Base-by-base conservation (phyloP, 2,329 filamentous ascomycete species). In the Arthrinium phaeospermum region DNA sequence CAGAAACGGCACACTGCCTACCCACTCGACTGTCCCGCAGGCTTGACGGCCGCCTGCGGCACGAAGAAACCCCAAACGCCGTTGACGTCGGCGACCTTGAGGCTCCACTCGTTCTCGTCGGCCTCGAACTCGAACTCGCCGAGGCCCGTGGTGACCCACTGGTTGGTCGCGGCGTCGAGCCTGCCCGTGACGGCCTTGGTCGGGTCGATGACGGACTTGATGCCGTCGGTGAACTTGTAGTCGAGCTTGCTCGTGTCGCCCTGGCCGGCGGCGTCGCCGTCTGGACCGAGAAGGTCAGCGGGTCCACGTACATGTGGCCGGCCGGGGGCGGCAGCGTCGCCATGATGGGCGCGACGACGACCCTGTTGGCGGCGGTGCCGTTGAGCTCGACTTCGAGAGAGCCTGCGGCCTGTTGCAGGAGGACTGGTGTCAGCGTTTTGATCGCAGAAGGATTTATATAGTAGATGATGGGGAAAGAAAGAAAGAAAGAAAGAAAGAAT, bases 111-210 rank as follows among this genome's bases (percentile, higher is more conserved):
- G 46, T 74, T 72, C 70, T 75, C 74, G 3, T 74, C 74, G 16
- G 44, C 73, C 67, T 75, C 71, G 51, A 75, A 74, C 64, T 75
- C 74, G 67, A 75, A 74, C 68, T 74, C 74, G 30, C 74, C 74
- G 16, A 75, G 71, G 7, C 70, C 70, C 12, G 71, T 69, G 16
- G 69, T 73, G 46, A 73, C 71, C 68, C 64, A 75, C 37, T 53
- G 64, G 68, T 69, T 69, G 1, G 74, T 75, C 1, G 74, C 70
- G 2, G 68, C 19, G 47, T 75, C 73, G 19, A 75, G 70, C 68
- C 69, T 73, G n/a, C 70, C 74, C 22, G 73, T 49, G 1, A 71
- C 34, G 4, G 69, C 71, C 44, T 73, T 47, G 27, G 67, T 41
- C 22, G 71, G 57, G 57, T 75, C 74, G 10, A 74, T 68, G 37